Conservation (phyloP, 108 stramenopile species). For the Pseudonitzschia multiseries region DNA sequence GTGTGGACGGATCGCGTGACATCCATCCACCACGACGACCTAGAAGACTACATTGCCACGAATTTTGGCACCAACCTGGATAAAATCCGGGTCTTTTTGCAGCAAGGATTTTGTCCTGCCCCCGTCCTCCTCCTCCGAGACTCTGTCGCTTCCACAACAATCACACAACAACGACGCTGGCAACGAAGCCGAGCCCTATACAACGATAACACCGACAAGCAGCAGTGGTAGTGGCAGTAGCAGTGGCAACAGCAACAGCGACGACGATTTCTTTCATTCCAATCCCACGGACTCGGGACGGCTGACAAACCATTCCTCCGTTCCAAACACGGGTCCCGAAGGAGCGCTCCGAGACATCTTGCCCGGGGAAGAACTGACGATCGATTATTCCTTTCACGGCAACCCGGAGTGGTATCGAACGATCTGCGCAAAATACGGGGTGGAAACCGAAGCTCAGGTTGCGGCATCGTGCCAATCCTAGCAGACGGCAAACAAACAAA, state of each 20-base stretch:
- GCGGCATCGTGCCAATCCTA: background rate
- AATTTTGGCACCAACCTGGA: constrained; percentile 12
- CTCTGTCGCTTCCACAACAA: background rate
- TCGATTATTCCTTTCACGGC: constrained; percentile 29
- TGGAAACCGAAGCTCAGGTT: constrained; percentile 26
- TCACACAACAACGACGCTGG: background rate
- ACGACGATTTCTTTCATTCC: constrained; percentile 32
- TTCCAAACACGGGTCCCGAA: constrained; percentile 23
- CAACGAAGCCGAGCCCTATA: too few species aligned
- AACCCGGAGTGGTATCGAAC: constrained; percentile 30
- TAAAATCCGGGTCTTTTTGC: constrained; percentile 17
- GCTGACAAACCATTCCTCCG: constrained; percentile 29
- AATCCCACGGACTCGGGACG: constrained; percentile 34
- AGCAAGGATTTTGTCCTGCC: constrained; percentile 30
- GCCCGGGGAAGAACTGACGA: constrained; percentile 32
- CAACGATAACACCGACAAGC: background rate
- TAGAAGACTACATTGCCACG: constrained; percentile 13
- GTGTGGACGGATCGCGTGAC: constrained; percentile 30
- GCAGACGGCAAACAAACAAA: background rate
- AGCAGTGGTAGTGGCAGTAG: background rate
- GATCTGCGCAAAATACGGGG: constrained; percentile 29
- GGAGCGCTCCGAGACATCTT: constrained; percentile 20
- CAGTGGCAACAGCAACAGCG: background rate
- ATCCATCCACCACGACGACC: constrained; percentile 18
- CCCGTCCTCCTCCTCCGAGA: constrained; percentile 9